Evolutionary conservation across 129 eudicot species (phyloP).

Genomic region (Logfia minima): DNA sequence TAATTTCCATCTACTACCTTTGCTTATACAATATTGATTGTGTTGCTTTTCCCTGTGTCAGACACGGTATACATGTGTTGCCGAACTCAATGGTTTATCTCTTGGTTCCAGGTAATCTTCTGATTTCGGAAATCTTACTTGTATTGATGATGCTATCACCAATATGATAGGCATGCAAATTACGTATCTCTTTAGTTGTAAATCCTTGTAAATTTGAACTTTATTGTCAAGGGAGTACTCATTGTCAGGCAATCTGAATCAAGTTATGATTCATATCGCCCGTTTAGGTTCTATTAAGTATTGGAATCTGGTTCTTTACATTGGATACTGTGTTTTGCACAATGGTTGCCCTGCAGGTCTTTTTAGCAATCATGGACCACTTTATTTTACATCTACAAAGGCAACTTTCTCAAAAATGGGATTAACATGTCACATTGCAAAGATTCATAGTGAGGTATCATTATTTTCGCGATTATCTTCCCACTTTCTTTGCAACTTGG

Average conservation of each 20-base stretch:
- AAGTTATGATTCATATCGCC: background rate
- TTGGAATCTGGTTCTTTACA: background rate
- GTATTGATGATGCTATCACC: background rate
- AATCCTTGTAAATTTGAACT: slow-evolving; percentile 1
- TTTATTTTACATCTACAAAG: slow-evolving; percentile 73
- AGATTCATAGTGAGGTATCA: slow-evolving; percentile 97
- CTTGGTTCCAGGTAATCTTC: slow-evolving; percentile 60
- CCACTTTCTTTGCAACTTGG: background rate
- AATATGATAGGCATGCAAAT: background rate
- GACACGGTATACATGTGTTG: slow-evolving; percentile 91
- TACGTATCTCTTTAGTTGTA: background rate
- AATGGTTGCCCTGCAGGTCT: slow-evolving; percentile 56
- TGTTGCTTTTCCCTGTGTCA: slow-evolving; percentile 37
- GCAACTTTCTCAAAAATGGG: slow-evolving; percentile 89
- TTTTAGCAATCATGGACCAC: slow-evolving; percentile 99
- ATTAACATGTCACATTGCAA: slow-evolving; percentile 93
- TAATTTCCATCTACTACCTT: background rate
- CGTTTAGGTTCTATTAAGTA: background rate
- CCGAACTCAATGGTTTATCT: slow-evolving; percentile 85
- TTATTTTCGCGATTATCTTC: background rate
- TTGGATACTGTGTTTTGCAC: background rate
- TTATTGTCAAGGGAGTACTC: background rate
- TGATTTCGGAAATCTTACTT: background rate
- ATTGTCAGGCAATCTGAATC: background rate
- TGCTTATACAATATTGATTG: slow-evolving; percentile 18